Conservation (phyloP, 306 rosid species). For the Canavalia ensiformis region DNA sequence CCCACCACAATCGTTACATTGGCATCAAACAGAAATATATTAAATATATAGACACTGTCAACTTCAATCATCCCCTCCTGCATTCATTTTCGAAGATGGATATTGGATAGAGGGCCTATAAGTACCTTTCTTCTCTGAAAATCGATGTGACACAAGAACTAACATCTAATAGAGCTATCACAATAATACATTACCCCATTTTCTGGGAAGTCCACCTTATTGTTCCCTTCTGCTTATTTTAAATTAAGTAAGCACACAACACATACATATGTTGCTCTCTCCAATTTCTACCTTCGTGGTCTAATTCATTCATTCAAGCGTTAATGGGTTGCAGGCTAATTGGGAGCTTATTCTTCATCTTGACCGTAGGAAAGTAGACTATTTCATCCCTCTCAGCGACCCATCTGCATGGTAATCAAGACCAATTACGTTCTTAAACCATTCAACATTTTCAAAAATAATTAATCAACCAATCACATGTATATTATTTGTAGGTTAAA, state of each 20-base stretch:
- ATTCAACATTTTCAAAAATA: neutral
- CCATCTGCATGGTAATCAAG: conserved; percentile 66
- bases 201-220: conserved; percentile 29
- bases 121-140: conserved; percentile 38
- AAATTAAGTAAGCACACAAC: neutral
- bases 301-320: conserved; percentile 35
- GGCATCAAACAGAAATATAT: conserved; percentile 38
- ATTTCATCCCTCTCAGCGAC: conserved; percentile 73
- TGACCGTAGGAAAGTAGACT: conserved; percentile 78
- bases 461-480: neutral
- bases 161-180: conserved; percentile 38
- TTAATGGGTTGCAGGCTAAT: conserved; percentile 58
- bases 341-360: conserved; percentile 85
- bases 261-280: neutral
- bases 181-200: conserved; percentile 36
- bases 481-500: no score
- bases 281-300: conserved; percentile 3
- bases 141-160: conserved; percentile 59
- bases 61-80: conserved; percentile 52
- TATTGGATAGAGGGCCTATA: conserved; percentile 27
- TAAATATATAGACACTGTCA: conserved; percentile 43
- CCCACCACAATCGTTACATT: conserved; percentile 48
- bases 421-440: conserved; percentile 8
- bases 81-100: conserved; percentile 38
- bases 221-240: neutral